A percentile compares a stretch with the other conserved stretches of the same genome.
Evolutionary conservation across 2,329 filamentous ascomycete genomes (phyloP).

Genomic region (Stemphylium vesicarium): DNA sequence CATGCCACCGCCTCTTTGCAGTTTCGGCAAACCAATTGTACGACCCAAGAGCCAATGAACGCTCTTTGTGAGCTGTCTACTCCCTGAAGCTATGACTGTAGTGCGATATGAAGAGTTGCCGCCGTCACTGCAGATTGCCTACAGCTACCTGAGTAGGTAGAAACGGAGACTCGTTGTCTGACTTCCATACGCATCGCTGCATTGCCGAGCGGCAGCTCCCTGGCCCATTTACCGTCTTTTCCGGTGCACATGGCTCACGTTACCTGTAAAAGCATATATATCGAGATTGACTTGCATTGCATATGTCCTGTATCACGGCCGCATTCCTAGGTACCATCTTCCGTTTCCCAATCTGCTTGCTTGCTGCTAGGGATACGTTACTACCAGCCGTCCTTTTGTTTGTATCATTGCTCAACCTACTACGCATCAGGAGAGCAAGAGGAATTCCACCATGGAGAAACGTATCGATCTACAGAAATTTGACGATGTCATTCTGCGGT

Average conservation of each 20-base stretch:
- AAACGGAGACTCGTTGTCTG: constrained; percentile 26
- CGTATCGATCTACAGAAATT: constrained; percentile 36
- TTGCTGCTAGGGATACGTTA: constrained; percentile 16
- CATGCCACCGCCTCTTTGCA: constrained; percentile 43
- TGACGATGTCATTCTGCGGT: constrained; percentile 32
- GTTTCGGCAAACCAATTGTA: constrained; percentile 29
- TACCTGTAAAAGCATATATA: constrained; percentile 38
- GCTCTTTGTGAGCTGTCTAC: constrained; percentile 17
- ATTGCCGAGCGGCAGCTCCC: constrained; percentile 29
- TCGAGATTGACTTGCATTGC: constrained; percentile 45
- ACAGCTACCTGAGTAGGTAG: constrained; percentile 27
- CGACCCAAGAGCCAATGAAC: constrained; percentile 37
- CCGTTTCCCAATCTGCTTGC: constrained; percentile 26
- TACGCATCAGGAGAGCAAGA: not conserved
- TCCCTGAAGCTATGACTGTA: constrained; percentile 35
- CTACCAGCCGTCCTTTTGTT: constrained; percentile 5
- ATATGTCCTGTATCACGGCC: constrained; percentile 41
- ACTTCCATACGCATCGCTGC: constrained; percentile 21
- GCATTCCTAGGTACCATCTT: constrained; percentile 22
- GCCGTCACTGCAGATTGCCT: constrained; percentile 41
- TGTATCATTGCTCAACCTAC: not conserved
- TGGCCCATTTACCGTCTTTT: constrained; percentile 28
- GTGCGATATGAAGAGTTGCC: constrained; percentile 42
- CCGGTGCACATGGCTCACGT: constrained; percentile 42
- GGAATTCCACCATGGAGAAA: constrained; percentile 37